A percentile compares a stretch with the other conserved stretches of the same genome.
Conservation (phyloP, 139 green algal species). For the Pycnococcus provasolii region DNA sequence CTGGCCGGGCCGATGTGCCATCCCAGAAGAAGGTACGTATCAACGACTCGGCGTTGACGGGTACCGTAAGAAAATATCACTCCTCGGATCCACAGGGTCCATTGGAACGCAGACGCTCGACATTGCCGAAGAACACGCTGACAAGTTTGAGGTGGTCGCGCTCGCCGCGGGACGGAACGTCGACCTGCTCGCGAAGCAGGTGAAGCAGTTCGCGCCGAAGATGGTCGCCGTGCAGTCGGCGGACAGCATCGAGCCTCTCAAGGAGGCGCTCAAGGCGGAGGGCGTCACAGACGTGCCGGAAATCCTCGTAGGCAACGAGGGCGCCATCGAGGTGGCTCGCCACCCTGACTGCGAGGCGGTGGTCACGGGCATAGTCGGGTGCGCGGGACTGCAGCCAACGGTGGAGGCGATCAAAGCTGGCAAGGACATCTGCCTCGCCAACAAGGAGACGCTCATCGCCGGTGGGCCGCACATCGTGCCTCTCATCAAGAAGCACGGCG, state of each 20-base stretch:
- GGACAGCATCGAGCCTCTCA: constrained; percentile 48
- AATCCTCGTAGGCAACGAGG: constrained; percentile 79
- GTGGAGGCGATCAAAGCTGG: constrained; percentile 87
- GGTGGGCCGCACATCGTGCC: constrained; percentile 84
- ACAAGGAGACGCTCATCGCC: constrained; percentile 99
- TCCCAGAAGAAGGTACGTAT: constrained; percentile 30
- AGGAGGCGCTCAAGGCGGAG: constrained; percentile 47
- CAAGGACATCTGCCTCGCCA: constrained; percentile 98
- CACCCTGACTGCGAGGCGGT: constrained; percentile 49
- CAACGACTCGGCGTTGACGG: constrained; percentile 33
- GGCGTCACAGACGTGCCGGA: constrained; percentile 65
- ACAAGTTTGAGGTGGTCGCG: constrained; percentile 73
- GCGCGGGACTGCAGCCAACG: constrained; percentile 88
- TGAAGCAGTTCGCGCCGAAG: constrained; percentile 53
- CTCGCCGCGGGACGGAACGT: constrained; percentile 86
- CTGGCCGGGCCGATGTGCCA: constrained; percentile 43
- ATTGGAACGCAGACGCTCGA: constrained; percentile 99
- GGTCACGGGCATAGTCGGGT: constrained; percentile 89
- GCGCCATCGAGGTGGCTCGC: constrained; percentile 53
- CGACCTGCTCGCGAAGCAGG: constrained; percentile 80
- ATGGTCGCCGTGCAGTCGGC: constrained; percentile 74
- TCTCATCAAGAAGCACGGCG: constrained; percentile 73
- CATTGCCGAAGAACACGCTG: constrained; percentile 86
- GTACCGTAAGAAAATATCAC: constrained; percentile 73
- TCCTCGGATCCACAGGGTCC: constrained; percentile 78